Evolutionary conservation across 495 filamentous ascomycete species (phyloP), one percentile per base, ranked within the genome.

Genomic region (Aspergillus biplanus): DNA sequence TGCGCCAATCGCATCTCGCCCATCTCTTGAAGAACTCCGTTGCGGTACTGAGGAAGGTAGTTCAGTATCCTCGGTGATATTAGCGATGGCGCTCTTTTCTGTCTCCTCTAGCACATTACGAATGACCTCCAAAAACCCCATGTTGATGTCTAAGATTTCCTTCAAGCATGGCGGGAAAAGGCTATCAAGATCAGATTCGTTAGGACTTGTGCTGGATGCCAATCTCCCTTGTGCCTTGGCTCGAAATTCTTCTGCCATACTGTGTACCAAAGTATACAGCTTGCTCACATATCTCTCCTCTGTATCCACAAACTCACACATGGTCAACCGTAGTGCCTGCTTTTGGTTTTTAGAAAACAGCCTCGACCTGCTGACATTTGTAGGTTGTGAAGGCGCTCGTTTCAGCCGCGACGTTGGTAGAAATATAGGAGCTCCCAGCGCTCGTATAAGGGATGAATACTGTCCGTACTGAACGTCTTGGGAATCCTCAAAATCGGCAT

Each of bases 231-330:
- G 88, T 9, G 88, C 87, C 58, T 86, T 90, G 65, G 83, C 73
- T 37, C 87, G 87, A 69, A 90, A 92, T 56, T 94, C 90, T 56
- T 86, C 84, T 21, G 84, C 85, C 16, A 97, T 84, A 63, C 86
- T 86, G 56, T 90, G 87, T 48, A 96, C 87, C 52, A 99, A 79
- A 50, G 93, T 89, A 64, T 90, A 86, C 39, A 98, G 67, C 69
- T 97, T 96, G 70, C 82, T 79, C 35, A 98, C 92, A 75, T 97
- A 99, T 68, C 91, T 87, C 69, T 94, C 92, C 75, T 99, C 95
- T 0, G 95, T 99, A 67, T 96, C 92, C 32, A 96, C 84, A 60
- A 98, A 71, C 72, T 99, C 95, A 65, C 87, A 90, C 87, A 99
- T 89, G 69, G 96, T 93, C 64, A 91, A 86, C 56, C 93, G 87